Percentiles rank a stretch among this genome's conserved stretches.
phyloP scores from a whole-genome alignment of 2,329 filamentous ascomycete genomes.

The Xylaria sp. region DNA sequence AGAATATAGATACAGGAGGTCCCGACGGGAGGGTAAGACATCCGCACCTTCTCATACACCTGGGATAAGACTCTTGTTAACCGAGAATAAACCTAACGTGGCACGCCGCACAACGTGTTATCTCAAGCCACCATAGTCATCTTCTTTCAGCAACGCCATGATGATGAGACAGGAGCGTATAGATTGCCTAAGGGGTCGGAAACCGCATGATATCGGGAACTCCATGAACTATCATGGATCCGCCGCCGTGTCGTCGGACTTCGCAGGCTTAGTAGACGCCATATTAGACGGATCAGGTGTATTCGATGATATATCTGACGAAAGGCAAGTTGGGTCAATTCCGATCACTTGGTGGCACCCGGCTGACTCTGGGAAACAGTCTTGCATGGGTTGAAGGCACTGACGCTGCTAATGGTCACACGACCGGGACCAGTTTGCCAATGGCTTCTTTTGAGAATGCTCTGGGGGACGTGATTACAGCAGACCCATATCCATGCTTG shows the following conservation, averaged over 20 bases:
- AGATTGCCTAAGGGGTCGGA: conserved; percentile 16
- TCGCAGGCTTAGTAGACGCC: conserved; percentile 22
- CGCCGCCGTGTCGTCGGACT: conserved; percentile 12
- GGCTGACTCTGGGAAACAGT: conserved; percentile 10
- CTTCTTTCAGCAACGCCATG: conserved; percentile 6
- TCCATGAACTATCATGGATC: conserved; percentile 12
- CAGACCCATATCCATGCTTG: conserved; percentile 19
- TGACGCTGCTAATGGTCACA: conserved; percentile 21
- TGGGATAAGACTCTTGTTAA: conserved; percentile 12
- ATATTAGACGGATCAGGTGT: conserved; percentile 21
- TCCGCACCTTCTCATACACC: conserved; percentile 7
- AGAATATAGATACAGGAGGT: conserved; percentile 25
- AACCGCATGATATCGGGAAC: conserved; percentile 8
- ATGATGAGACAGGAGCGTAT: conserved; percentile 25
- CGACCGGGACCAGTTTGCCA: conserved; percentile 21
- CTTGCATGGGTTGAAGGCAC: conserved; percentile 25
- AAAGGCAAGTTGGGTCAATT: conserved; percentile 15
- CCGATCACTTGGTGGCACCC: not conserved
- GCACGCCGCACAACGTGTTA: conserved; percentile 4
- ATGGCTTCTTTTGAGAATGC: conserved; percentile 23
- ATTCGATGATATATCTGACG: conserved; percentile 24
- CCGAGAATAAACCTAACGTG: conserved; percentile 4
- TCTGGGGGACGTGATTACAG: conserved; percentile 17
- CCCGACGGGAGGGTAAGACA: conserved; percentile 23
- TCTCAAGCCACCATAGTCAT: conserved; percentile 8